Evolutionary conservation across 352 stramenopile genomes (phyloP).

Genomic region (Phytophthora vignae): DNA sequence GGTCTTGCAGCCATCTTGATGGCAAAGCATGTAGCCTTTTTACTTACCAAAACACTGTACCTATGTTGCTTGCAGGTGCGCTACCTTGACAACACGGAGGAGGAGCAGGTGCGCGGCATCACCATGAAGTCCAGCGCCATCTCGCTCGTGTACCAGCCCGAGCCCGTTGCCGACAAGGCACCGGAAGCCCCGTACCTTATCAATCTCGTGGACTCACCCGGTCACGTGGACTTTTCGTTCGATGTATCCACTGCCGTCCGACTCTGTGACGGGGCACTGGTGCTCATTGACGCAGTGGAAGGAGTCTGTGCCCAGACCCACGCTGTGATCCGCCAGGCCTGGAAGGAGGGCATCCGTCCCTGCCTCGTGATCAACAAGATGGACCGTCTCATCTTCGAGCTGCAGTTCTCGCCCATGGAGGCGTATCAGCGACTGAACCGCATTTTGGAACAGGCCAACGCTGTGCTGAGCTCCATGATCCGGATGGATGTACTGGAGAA

Average conservation of each 20-base stretch:
- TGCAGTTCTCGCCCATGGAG: slow-evolving; percentile 92
- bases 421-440: slow-evolving; percentile 94
- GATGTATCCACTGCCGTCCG: slow-evolving; percentile 96
- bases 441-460: slow-evolving; percentile 93
- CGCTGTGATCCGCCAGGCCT: slow-evolving; percentile 93
- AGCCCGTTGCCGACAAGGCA: slow-evolving; percentile 31
- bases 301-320: slow-evolving; percentile 95
- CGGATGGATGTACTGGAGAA: slow-evolving; percentile 76
- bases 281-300: slow-evolving; percentile 97
- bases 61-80: slow-evolving; percentile 65
- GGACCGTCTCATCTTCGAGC: slow-evolving; percentile 94
- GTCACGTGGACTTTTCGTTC: slow-evolving; percentile 96
- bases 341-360: slow-evolving; percentile 93
- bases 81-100: slow-evolving; percentile 95
- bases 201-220: slow-evolving; percentile 96
- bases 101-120: slow-evolving; percentile 96
- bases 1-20: slow-evolving; percentile 10
- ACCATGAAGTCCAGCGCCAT: slow-evolving; percentile 98
- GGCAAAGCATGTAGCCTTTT: slow-evolving; percentile 9
- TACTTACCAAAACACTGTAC: slow-evolving; percentile 1
- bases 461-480: slow-evolving; percentile 86
- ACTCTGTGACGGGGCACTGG: slow-evolving; percentile 94
- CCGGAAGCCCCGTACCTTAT: slow-evolving; percentile 86
- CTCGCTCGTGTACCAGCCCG: slow-evolving; percentile 91
- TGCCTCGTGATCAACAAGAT: slow-evolving; percentile 98